Evolutionary conservation across 257 asterid genomes (phyloP), one percentile per base, ranked within the genome.

Genomic region (Solanum pimpinellifolium): DNA sequence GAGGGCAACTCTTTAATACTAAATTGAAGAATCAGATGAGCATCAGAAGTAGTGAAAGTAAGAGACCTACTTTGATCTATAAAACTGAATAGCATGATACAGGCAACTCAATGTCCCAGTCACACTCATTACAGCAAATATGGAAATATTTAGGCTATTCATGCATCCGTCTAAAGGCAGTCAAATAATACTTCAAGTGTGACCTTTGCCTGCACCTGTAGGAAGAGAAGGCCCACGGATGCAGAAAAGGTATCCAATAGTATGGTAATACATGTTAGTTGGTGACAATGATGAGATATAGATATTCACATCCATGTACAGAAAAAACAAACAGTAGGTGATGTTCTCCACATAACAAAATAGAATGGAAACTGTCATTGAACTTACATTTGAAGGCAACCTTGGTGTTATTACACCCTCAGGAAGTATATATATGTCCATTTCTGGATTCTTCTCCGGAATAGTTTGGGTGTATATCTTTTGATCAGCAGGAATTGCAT

Each of bases 391-490:
- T 89, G 89, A 20, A 37, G 87, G 93, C 86, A 85, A 90, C 42
- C 49, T 83, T 29, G 78, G 76, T 78, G 92, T 59, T 82, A 89
- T 59, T 82, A 89, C 93, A 39, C 59, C 89, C 66, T 89, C 94
- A n/a, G 94, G 94, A 90, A 93, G 94, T 86, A 95, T 72, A 92
- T 92, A 91, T 37, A 95, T 86, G 87, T 93, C 90, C 73, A 56
- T 87, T 52, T 90, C 90, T 9, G 92, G 86, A 90, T 84, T 89
- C 88, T 90, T 92, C 29, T 83, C 73, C 3, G 94, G 95, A 85
- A 94, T 82, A 72, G 98, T 91, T 87, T 95, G 98, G n/a, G 98
- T 94, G 70, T 93, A 97, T 92, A 95, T 95, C 90, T 94, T 97
- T 87, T 97, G 98, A 89, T 97, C 99, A 39, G 94, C 92, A 87